phyloP scores from a whole-genome alignment of 2,329 filamentous ascomycete species.

The Pseudogymnoascus sp. region DNA sequence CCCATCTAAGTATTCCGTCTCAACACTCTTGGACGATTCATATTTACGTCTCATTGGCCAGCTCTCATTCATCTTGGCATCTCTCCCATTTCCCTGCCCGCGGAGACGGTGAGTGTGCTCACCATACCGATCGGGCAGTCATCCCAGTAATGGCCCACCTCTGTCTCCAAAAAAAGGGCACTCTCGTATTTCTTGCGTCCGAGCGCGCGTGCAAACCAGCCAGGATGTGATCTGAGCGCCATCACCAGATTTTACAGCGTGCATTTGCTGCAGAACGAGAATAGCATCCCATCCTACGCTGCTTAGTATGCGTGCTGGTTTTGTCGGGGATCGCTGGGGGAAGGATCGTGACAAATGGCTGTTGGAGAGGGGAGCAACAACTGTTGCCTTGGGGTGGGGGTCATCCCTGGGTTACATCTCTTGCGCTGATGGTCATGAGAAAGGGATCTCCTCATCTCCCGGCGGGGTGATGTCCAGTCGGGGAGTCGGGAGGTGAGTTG shows the following conservation, averaged over 20 bases:
- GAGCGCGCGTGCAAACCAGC: neutral
- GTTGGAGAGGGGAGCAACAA: neutral
- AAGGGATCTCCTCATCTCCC: neutral
- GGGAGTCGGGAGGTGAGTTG: neutral
- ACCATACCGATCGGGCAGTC: neutral
- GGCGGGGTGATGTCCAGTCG: neutral
- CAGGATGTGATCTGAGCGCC: neutral
- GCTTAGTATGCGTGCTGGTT: neutral
- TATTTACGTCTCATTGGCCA: neutral
- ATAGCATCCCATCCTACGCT: neutral
- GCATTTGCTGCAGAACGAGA: neutral
- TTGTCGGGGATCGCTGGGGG: conserved; percentile 6
- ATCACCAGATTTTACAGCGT: neutral
- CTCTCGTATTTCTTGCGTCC: neutral
- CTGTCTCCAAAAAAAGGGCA: neutral
- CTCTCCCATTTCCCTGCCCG: neutral
- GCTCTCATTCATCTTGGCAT: neutral
- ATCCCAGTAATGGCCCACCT: neutral
- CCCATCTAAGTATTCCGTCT: conserved; percentile 1
- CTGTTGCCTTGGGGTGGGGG: neutral
- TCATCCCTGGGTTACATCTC: neutral
- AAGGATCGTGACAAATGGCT: conserved; percentile 1
- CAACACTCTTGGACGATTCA: neutral
- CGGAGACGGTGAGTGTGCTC: neutral
- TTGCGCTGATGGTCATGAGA: neutral